Conservation (phyloP, 23 red algal species). For the Chondrus crispus region DNA sequence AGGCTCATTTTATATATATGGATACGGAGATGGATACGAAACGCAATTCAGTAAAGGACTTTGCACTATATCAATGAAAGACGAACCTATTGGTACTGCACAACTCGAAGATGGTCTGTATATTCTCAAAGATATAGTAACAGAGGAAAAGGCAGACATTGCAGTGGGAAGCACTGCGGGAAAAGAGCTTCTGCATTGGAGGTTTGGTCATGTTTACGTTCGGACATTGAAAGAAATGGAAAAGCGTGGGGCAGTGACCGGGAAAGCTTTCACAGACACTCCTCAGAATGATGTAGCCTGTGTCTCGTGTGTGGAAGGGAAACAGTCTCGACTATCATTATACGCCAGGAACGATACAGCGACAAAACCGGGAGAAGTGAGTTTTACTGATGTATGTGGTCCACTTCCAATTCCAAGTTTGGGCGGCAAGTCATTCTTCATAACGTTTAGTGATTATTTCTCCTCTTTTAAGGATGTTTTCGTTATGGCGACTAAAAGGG, state of each 20-base stretch:
- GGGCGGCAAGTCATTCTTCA: neutral
- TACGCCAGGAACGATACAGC: neutral
- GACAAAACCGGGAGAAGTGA: neutral
- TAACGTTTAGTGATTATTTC: neutral
- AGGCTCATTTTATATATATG: neutral
- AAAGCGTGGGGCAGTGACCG: neutral
- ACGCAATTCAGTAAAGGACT: neutral
- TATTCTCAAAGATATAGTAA: neutral
- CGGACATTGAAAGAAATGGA: neutral
- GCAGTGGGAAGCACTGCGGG: neutral
- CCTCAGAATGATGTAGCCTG: neutral
- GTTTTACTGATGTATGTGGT: neutral
- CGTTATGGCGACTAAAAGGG: no score
- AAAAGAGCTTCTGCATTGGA: neutral
- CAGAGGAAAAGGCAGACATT: no score
- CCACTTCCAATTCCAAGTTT: neutral
- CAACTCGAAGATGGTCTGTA: neutral
- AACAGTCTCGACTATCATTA: neutral
- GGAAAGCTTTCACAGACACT: neutral
- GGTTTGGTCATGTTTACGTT: neutral
- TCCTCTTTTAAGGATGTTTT: neutral
- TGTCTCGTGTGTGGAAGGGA: neutral
- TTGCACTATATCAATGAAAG: neutral
- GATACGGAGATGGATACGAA: neutral
- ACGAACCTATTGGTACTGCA: neutral